Percentiles rank a stretch among this genome's conserved stretches.
Conservation (phyloP, 2,329 filamentous ascomycete species). For the Fusarium bulbicola region DNA sequence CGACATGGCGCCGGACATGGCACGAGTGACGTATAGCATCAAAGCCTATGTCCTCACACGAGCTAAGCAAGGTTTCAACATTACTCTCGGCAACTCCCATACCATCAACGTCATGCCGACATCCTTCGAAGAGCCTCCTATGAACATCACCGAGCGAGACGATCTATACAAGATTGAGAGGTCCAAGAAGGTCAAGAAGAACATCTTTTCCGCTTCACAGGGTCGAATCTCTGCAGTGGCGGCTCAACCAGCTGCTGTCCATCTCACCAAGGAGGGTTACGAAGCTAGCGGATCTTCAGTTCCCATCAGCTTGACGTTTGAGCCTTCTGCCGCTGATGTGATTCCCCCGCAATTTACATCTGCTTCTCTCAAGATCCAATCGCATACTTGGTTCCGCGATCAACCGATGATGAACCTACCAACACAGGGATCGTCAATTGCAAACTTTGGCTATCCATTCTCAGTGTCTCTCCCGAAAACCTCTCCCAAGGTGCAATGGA, state of each 20-base stretch:
- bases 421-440: conserved; percentile 18
- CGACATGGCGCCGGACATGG: conserved; percentile 29
- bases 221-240: conserved; percentile 32
- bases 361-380: conserved; percentile 15
- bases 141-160: conserved; percentile 32
- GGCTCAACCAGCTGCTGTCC: conserved; percentile 29
- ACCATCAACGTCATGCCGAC: conserved; percentile 34
- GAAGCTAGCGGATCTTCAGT: conserved; percentile 18
- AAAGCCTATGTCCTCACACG: conserved; percentile 12
- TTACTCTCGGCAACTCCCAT: conserved; percentile 16
- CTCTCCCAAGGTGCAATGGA: conserved; percentile 14
- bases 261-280: conserved; percentile 27
- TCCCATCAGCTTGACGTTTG: conserved; percentile 27
- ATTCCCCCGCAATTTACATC: conserved; percentile 25
- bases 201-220: conserved; percentile 27
- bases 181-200: conserved; percentile 35
- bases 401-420: conserved; percentile 25
- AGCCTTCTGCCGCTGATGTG: conserved; percentile 16
- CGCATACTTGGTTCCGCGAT: conserved; percentile 38
- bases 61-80: neutral
- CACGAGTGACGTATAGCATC: conserved; percentile 30
- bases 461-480: conserved; percentile 7
- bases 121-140: conserved; percentile 33
- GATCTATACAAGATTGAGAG: conserved; percentile 23
- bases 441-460: conserved; percentile 28